phyloP scores from a whole-genome alignment of 768 basidiomycete species.

The Suillus alpinus region DNA sequence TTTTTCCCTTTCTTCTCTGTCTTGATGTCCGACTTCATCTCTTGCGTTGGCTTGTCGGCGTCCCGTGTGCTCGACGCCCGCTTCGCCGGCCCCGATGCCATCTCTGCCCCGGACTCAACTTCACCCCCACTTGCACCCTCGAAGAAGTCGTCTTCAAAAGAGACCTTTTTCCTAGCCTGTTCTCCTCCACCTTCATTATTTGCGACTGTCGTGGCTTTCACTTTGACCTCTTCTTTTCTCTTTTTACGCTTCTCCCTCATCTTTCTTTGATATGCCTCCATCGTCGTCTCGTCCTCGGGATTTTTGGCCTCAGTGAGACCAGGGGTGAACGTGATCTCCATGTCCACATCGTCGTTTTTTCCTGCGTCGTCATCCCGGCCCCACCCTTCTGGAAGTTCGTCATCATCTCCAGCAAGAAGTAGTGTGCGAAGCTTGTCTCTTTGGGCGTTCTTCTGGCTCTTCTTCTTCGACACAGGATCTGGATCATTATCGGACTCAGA shows the following conservation, averaged over 20 bases:
- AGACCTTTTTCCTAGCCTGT: constrained; percentile 12
- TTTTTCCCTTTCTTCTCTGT: constrained; percentile 67
- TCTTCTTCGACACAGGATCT: constrained; percentile 13
- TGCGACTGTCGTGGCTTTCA: constrained; percentile 23
- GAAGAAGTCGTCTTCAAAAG: constrained; percentile 73
- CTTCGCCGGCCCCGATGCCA: constrained; percentile 22
- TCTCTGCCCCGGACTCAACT: constrained; percentile 25
- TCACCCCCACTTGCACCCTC: constrained; percentile 45
- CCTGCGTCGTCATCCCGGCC: constrained; percentile 39
- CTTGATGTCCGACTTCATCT: constrained; percentile 85
- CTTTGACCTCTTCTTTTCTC: constrained; percentile 66
- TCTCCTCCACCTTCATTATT: constrained; percentile 23
- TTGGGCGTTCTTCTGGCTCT: constrained; percentile 40
- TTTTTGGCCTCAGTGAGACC: constrained; percentile 60
- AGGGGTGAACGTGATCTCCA: constrained; percentile 95
- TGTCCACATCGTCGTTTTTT: constrained; percentile 55
- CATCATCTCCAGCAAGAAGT: constrained; percentile 63
- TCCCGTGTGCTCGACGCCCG: constrained; percentile 19
- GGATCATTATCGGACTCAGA: constrained; percentile 45
- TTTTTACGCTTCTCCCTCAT: constrained; percentile 85
- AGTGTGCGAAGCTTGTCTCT: constrained; percentile 76
- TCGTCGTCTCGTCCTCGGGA: constrained; percentile 74
- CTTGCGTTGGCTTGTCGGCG: constrained; percentile 28
- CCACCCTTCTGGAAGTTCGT: constrained; percentile 86
- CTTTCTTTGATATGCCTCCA: constrained; percentile 88